Evolutionary conservation across 2,329 filamentous ascomycete species (phyloP), one percentile per base, ranked within the genome.

Genomic region (Thielaviopsis ethacetica): DNA sequence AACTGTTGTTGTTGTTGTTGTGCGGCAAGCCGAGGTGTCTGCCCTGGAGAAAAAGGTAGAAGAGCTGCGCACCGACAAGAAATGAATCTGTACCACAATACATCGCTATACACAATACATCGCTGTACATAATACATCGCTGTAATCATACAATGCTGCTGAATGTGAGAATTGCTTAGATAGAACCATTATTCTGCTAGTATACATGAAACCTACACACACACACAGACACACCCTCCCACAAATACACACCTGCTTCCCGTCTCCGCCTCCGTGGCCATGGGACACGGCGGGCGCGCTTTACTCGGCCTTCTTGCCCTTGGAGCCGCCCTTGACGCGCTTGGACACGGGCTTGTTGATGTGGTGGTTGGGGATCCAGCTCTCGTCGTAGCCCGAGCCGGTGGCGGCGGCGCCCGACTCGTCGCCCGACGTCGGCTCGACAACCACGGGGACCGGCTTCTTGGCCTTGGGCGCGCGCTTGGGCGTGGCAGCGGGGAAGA

Each of bases 291-390:
- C 21, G 1, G 17, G 12, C 49, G 4, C 5, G 21, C 3, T 22
- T 47, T 59, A 60, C 47, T 59, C 60, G 15, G 51, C 26, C 65
- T 65, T 67, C 72, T 78, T 79, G 65, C 63, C 63, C 65, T 72
- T 74, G 62, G 75, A 73, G 64, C 76, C 72, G 64, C 77, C 80
- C 80, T 83, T 84, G 71, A 81, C 78, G 64, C 81, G 79, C 71
- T 80, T 80, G 60, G 81, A 86, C 65, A 86, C 78, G 44, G 91
- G 91, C 66, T 88, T 85, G 76, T 91, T 88, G 71, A 96, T 82
- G 73, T 97, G 91, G 70, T 86, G 83, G 63, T 84, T 82, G 30
- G 91, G 90, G 66, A 96, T 95, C 91, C 91, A 96, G 76, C 85
- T 88, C 76, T 91, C 85, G 67, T 95, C 91, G 72, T 91, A 95